A percentile compares a stretch with the other conserved stretches of the same genome.
phyloP scores from a whole-genome alignment of 139 green algal genomes.

The Closterium sp. region DNA sequence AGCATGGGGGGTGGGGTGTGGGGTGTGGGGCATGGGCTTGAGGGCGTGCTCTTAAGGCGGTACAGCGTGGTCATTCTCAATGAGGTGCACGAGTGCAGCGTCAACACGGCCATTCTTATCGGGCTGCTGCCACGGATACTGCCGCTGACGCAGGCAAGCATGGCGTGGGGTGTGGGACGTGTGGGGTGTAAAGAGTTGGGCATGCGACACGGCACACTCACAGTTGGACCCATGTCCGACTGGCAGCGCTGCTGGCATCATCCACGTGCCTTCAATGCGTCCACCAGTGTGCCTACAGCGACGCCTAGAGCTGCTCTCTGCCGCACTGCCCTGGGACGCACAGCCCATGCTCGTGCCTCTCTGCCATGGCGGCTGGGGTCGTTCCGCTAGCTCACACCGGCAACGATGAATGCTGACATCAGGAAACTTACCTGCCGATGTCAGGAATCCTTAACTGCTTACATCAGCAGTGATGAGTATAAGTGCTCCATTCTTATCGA shows the following conservation, averaged over 20 bases:
- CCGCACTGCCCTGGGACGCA: background rate
- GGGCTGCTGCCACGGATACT: constrained; percentile 66
- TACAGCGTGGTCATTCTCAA: constrained; percentile 82
- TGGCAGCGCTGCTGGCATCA: background rate
- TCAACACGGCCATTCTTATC: constrained; percentile 89
- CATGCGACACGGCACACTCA: no score
- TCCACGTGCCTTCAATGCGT: no score
- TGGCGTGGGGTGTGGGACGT: no score
- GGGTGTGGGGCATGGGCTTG: constrained; percentile 52
- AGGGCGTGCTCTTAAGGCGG: constrained; percentile 69
- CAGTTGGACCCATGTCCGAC: no score
- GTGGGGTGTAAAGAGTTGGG: no score
- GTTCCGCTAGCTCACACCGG: background rate
- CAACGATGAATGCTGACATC: no score
- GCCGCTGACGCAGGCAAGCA: no score
- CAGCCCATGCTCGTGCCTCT: background rate
- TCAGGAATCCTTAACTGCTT: no score
- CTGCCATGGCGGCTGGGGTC: background rate
- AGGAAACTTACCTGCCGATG: no score
- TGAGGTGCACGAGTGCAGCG: constrained; percentile 93
- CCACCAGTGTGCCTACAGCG: background rate
- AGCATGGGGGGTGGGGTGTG: no score
- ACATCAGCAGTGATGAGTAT: no score
- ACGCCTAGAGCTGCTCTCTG: background rate
- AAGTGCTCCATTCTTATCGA: no score